These are phyloP conservation scores for Penicillium vulpinum DNA, from an alignment of 2,329 filamentous ascomycete species.

Conservation along the genomic window DNA sequence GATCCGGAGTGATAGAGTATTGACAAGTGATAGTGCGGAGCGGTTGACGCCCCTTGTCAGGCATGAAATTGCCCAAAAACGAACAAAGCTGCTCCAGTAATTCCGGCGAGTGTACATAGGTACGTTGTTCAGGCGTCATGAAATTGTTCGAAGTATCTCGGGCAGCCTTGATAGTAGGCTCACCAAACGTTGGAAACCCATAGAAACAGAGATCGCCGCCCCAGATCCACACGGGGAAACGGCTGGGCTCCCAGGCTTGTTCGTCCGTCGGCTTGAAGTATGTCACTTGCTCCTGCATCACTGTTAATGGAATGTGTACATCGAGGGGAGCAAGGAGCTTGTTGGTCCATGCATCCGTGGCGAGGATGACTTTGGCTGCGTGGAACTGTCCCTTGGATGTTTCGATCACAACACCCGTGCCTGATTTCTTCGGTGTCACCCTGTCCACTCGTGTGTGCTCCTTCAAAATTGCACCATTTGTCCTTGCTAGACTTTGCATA, in stretches of 20 bases:
- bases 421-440: constrained; percentile 15
- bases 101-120: constrained; percentile 28
- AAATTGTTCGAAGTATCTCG: constrained; percentile 26
- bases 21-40: constrained; percentile 33
- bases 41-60: constrained; percentile 20
- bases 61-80: constrained; percentile 25
- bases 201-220: constrained; percentile 23
- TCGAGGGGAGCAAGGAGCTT: constrained; percentile 25
- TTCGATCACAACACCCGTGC: constrained; percentile 20
- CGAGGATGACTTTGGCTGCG: constrained; percentile 26
- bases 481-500: constrained; percentile 24
- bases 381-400: constrained; percentile 24
- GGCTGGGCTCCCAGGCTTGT: constrained; percentile 12
- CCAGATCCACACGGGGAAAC: constrained; percentile 32
- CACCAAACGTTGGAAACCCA: constrained; percentile 29
- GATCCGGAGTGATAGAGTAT: constrained; percentile 31
- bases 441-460: constrained; percentile 24
- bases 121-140: constrained; percentile 30
- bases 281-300: constrained; percentile 32
- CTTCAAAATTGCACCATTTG: constrained; percentile 24
- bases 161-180: constrained; percentile 32
- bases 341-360: constrained; percentile 30
- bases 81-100: constrained; percentile 21
- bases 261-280: constrained; percentile 28
- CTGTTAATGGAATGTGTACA: constrained; percentile 23